phyloP scores from a whole-genome alignment of 768 basidiomycete species.

The Leccinellum luteum region DNA sequence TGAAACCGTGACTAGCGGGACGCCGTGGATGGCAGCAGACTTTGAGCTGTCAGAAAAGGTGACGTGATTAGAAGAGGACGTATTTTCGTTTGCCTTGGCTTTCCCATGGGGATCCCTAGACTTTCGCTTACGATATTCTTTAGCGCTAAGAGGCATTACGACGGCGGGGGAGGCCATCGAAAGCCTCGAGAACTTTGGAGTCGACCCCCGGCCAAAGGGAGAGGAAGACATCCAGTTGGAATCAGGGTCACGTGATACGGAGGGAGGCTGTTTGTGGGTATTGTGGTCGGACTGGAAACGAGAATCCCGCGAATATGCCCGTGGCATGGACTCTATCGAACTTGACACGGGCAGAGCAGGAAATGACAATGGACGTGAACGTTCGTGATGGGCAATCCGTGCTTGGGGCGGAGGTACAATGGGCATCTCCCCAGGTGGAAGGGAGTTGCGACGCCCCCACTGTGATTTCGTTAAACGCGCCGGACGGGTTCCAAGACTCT shows the following conservation, averaged over 20 bases:
- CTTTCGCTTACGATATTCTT: slow-evolving; percentile 26
- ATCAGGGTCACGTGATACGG: slow-evolving; percentile 24
- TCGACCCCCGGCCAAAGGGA: slow-evolving; percentile 29
- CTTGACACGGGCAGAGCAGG: neutral
- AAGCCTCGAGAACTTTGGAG: slow-evolving; percentile 31
- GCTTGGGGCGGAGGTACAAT: slow-evolving; percentile 21
- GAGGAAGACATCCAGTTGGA: slow-evolving; percentile 29
- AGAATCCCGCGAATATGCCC: slow-evolving; percentile 14
- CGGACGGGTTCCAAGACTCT: slow-evolving; percentile 12
- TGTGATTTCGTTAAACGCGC: slow-evolving; percentile 14
- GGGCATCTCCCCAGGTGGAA: slow-evolving; percentile 1
- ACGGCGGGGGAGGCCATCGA: slow-evolving; percentile 27
- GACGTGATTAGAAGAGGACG: slow-evolving; percentile 5
- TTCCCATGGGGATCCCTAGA: slow-evolving; percentile 5
- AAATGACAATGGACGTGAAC: slow-evolving; percentile 19
- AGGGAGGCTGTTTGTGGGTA: slow-evolving; percentile 15
- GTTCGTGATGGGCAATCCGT: slow-evolving; percentile 15
- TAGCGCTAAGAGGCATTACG: slow-evolving; percentile 32
- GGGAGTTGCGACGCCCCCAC: slow-evolving; percentile 5
- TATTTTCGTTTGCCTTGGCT: slow-evolving; percentile 5
- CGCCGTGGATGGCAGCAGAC: neutral
- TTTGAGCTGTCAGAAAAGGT: slow-evolving; percentile 11
- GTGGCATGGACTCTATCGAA: neutral
- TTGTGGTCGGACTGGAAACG: slow-evolving; percentile 8
- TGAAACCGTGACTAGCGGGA: slow-evolving; percentile 16